Percentiles rank a stretch among this genome's conserved stretches.
These are phyloP conservation scores for Talaromyces amestolkiae DNA, from an alignment of 2,329 filamentous ascomycete species.

Conservation along the genomic window DNA sequence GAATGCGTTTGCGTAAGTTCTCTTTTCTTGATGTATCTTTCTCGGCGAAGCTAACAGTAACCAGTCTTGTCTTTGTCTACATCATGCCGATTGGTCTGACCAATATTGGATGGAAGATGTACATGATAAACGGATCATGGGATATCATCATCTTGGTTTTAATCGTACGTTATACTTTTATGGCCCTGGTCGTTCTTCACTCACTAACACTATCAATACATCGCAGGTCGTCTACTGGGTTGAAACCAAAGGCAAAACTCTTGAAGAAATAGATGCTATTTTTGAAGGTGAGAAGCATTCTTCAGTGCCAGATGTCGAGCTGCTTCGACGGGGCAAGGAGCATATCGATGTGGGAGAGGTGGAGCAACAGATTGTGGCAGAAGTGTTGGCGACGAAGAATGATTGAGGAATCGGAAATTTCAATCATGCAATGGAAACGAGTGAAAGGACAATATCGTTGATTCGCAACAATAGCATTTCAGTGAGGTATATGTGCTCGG, in stretches of 20 bases:
- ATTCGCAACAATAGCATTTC: background rate
- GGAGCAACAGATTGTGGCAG: conserved; percentile 17
- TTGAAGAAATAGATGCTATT: conserved; percentile 34
- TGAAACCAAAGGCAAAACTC: conserved; percentile 32
- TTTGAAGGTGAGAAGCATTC: conserved; percentile 25
- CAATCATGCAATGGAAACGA: background rate
- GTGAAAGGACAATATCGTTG: background rate
- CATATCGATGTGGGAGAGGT: conserved; percentile 14
- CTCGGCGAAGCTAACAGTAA: background rate
- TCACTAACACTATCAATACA: background rate
- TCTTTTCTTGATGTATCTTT: background rate
- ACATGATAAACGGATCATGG: conserved; percentile 49
- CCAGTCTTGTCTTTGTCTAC: conserved; percentile 39
- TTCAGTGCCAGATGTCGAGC: conserved; percentile 18
- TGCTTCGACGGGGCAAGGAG: conserved; percentile 17
- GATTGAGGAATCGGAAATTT: background rate
- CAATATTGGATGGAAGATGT: conserved; percentile 49
- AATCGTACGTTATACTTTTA: conserved; percentile 32
- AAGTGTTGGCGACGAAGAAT: conserved; percentile 2
- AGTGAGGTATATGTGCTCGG: background rate
- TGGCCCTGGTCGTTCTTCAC: background rate
- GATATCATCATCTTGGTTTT: conserved; percentile 36
- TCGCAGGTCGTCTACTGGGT: conserved; percentile 20
- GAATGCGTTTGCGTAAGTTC: conserved; percentile 27
- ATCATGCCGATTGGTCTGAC: conserved; percentile 45